Evolutionary conservation across 805 yeast genomes (phyloP).

Genomic region (Myxozyma nipponensis): DNA sequence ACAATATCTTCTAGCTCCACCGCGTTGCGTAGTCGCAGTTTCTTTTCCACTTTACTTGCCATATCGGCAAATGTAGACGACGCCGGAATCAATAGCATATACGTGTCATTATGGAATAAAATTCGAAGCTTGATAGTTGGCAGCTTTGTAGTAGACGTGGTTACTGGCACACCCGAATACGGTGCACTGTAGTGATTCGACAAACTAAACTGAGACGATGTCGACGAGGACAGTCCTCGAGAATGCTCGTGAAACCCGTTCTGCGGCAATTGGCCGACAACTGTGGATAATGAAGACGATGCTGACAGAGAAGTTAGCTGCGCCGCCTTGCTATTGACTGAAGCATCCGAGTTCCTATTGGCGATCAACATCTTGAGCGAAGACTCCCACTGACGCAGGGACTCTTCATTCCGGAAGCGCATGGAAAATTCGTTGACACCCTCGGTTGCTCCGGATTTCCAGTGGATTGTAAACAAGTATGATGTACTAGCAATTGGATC

Average conservation of each 20-base stretch:
- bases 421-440: conserved; percentile 79
- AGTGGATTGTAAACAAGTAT: conserved; percentile 21
- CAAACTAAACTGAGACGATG: neutral
- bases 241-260: too few relatives aligned
- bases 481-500: conserved; percentile 24
- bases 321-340: neutral
- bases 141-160: neutral
- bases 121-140: conserved; percentile 37
- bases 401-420: conserved; percentile 79
- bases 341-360: neutral
- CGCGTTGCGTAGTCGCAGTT: conserved; percentile 53
- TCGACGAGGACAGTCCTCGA: neutral
- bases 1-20: conserved; percentile 34
- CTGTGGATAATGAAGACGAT: neutral
- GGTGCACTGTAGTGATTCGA: neutral
- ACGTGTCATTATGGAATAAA: conserved; percentile 42
- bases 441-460: conserved; percentile 44
- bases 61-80: conserved; percentile 51
- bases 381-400: conserved; percentile 71
- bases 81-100: conserved; percentile 61
- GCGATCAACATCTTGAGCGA: conserved; percentile 34
- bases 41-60: conserved; percentile 54
- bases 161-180: neutral
- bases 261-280: neutral
- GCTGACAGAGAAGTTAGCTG: neutral